phyloP scores from a whole-genome alignment of 495 filamentous ascomycete genomes.

The Neurospora africana region DNA sequence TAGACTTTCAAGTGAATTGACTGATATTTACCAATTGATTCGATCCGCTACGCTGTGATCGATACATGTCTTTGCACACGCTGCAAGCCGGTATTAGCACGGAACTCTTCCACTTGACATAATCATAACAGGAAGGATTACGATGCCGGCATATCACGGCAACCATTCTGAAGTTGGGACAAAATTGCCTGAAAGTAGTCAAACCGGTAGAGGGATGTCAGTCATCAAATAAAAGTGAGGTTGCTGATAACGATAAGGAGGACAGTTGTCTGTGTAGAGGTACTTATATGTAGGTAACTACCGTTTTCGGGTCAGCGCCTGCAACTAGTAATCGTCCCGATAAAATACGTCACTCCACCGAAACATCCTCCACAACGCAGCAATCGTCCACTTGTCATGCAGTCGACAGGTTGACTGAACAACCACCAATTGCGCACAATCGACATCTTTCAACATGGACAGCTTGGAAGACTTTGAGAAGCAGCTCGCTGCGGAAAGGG shows the following conservation, averaged over 20 bases:
- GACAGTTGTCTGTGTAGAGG: too few relatives aligned
- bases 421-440: conserved; percentile 2
- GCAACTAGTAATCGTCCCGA: too few relatives aligned
- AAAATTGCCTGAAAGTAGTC: not conserved
- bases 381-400: not conserved
- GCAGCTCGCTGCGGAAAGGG: conserved; percentile 40
- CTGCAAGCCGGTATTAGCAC: not conserved
- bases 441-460: conserved; percentile 27
- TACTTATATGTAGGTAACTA: not conserved
- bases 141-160: not conserved
- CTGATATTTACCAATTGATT: not conserved
- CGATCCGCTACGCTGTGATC: not conserved
- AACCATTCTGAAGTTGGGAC: not conserved
- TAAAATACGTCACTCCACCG: conserved; percentile 11
- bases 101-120: not conserved
- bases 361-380: not conserved
- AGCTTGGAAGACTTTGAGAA: conserved; percentile 46
- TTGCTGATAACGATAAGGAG: not conserved
- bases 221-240: not conserved
- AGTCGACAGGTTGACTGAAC: not conserved
- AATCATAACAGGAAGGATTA: not conserved
- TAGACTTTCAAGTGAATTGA: not conserved
- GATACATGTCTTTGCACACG: not conserved
- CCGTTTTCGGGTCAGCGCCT: not conserved
- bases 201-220: not conserved